Base-by-base conservation (phyloP, 108 stramenopile genomes). In the Schizochytrium sp. region DNA sequence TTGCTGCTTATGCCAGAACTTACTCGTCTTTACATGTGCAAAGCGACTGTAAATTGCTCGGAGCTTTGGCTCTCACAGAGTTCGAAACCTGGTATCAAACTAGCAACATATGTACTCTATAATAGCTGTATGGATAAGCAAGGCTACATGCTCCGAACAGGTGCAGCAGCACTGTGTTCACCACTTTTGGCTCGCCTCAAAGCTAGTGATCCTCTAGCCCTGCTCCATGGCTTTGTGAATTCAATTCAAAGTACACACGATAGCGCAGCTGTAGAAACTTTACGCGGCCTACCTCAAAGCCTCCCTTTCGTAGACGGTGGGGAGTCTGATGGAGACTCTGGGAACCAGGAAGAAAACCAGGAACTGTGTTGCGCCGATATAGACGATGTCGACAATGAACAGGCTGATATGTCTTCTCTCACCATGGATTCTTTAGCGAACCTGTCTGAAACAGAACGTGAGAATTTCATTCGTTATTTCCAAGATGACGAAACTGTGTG, bases 31-130 rank as follows among this genome's bases (percentile, higher is more conserved):
- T 44, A 69, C 12, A 69, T 69, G 5, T 69, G 64, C 3, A 44
- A 69, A 12, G 44, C 15, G 1, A 69, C 44, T 3, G 64, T 69
- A 7, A 12, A 15, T 15, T 15, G 40, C 7, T 38, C 64, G 5
- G 64, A 69, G 28, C 64, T 69, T 44, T 69, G 64, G 64, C 64
- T 69, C 64, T 38, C 15, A 7, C 64, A 69, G 44, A 38, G 44
- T 8, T 13, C 8, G 8, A 69, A 15, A 69, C 10, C 8, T 38
- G 64, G 3, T 44, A 69, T 8, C 19, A 69, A 69, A 44, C 8
- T 38, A 7, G 64, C 64, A 38, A 69, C 64, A 44, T 69, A 69
- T 44, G 19, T 69, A 8, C 40, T 69, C 8, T 69, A 44, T 15
- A 7, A 69, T 15, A 5, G 42, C 42, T 69, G 64, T 38, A 8